Conservation (phyloP, 139 green algal genomes). For the Chlorella sp. region DNA sequence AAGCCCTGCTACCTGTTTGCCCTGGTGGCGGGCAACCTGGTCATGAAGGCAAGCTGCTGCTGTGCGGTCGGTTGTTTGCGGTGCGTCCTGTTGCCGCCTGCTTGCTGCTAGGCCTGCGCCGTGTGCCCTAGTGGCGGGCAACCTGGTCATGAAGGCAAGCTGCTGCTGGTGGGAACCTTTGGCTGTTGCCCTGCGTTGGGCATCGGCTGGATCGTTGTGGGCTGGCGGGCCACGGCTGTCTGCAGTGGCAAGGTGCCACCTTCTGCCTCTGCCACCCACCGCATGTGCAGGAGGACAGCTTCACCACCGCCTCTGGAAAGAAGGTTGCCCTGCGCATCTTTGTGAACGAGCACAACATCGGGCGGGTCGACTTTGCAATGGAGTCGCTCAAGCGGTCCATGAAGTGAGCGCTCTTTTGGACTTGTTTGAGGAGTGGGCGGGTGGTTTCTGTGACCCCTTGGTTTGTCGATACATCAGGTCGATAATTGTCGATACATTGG, state of each 20-base stretch:
- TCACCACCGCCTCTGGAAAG: constrained; percentile 79
- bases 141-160: constrained; percentile 71
- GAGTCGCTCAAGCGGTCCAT: constrained; percentile 91
- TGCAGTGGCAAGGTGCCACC: not conserved
- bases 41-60: constrained; percentile 44
- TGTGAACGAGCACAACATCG: constrained; percentile 67
- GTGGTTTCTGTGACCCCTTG: too few relatives aligned
- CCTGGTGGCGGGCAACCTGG: constrained; percentile 93
- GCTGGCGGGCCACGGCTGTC: not conserved
- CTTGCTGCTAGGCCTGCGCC: too few relatives aligned
- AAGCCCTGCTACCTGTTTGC: constrained; percentile 99
- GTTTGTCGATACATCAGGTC: too few relatives aligned
- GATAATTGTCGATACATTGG: too few relatives aligned
- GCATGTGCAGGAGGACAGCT: constrained; percentile 74
- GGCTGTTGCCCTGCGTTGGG: too few relatives aligned
- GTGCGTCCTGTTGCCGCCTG: too few relatives aligned
- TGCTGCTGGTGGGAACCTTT: too few relatives aligned
- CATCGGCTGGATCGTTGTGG: too few relatives aligned
- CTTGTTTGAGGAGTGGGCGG: too few relatives aligned
- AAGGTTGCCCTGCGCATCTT: constrained; percentile 91
- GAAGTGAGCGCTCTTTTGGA: constrained; percentile 66
- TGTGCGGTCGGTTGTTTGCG: too few relatives aligned
- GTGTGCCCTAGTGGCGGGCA: constrained; percentile 97
- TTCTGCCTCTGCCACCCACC: not conserved
- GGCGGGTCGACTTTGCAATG: constrained; percentile 89